Evolutionary conservation across 1,284 basidiomycete species (phyloP).

Genomic region (Peniophora sp.): DNA sequence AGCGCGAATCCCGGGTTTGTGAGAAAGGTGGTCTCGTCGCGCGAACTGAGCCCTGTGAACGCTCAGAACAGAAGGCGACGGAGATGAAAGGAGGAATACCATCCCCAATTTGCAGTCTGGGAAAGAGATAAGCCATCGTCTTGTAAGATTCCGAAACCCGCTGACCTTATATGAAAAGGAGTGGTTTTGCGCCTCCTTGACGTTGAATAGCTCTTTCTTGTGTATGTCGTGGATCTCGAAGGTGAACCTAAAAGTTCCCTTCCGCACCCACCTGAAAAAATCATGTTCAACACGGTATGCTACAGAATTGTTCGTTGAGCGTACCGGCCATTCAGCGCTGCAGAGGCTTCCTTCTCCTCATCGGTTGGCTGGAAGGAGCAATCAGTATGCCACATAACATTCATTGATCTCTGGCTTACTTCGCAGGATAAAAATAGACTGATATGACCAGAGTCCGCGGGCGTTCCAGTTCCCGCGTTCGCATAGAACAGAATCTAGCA

Average conservation of each 20-base stretch:
- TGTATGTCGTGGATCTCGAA: conserved; percentile 68
- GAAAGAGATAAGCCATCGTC: conserved; percentile 10
- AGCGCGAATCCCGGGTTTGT: conserved; percentile 43
- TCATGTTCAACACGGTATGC: not conserved
- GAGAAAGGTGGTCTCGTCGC: conserved; percentile 46
- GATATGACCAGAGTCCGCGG: conserved; percentile 40
- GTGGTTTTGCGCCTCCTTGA: conserved; percentile 80
- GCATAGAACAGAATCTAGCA: conserved; percentile 71
- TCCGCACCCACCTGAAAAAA: conserved; percentile 62
- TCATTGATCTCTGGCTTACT: conserved; percentile 37
- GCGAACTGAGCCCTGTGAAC: conserved; percentile 68
- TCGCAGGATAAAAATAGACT: conserved; percentile 78
- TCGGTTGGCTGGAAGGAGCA: conserved; percentile 51
- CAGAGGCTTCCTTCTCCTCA: conserved; percentile 59
- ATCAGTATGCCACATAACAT: not conserved
- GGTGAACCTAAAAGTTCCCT: conserved; percentile 77
- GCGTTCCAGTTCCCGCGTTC: conserved; percentile 58
- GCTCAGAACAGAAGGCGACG: conserved; percentile 7
- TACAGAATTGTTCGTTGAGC: conserved; percentile 12
- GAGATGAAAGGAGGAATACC: conserved; percentile 33
- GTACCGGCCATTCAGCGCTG: conserved; percentile 49
- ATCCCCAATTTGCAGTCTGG: conserved; percentile 79
- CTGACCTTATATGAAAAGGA: conserved; percentile 72
- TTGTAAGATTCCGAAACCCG: not conserved
- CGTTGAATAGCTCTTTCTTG: conserved; percentile 46